Evolutionary conservation across 768 basidiomycete species (phyloP).

Genomic region (Psilocybe subaeruginosa): DNA sequence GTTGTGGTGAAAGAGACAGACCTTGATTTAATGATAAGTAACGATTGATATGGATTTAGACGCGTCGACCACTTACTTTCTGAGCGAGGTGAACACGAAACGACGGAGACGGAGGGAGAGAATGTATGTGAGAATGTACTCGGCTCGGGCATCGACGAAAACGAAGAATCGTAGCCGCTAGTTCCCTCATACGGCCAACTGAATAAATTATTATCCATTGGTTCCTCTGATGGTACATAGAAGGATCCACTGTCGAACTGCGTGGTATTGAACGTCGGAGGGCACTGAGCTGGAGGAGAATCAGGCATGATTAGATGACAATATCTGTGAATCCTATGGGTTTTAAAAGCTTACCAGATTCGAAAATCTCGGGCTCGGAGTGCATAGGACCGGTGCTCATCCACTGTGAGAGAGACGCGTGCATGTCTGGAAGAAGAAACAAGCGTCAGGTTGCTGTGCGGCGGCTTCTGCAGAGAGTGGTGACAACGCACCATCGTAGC

Average conservation of each 20-base stretch:
- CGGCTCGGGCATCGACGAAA: conserved; percentile 22
- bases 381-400: conserved; percentile 25
- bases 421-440: conserved; percentile 16
- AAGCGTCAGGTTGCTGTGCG: background rate
- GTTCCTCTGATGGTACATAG: conserved; percentile 20
- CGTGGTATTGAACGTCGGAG: conserved; percentile 20
- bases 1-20: conserved; percentile 35
- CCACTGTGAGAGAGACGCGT: conserved; percentile 27
- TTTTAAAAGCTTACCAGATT: conserved; percentile 20
- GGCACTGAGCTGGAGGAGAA: conserved; percentile 22
- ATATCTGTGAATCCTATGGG: background rate
- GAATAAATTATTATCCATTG: conserved; percentile 22
- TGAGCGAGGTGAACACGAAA: conserved; percentile 35
- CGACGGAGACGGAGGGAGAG: conserved; percentile 33
- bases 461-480: background rate
- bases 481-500: conserved; percentile 14
- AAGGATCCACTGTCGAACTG: background rate
- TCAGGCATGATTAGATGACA: conserved; percentile 1
- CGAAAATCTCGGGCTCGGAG: conserved; percentile 28
- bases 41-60: background rate
- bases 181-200: conserved; percentile 31
- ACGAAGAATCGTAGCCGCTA: conserved; percentile 25
- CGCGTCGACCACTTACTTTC: conserved; percentile 26
- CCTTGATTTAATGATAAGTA: conserved; percentile 13
- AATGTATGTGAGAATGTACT: conserved; percentile 20